phyloP scores from a whole-genome alignment of 169 alveolate genomes.

The Cryptosporidium andersoni region DNA sequence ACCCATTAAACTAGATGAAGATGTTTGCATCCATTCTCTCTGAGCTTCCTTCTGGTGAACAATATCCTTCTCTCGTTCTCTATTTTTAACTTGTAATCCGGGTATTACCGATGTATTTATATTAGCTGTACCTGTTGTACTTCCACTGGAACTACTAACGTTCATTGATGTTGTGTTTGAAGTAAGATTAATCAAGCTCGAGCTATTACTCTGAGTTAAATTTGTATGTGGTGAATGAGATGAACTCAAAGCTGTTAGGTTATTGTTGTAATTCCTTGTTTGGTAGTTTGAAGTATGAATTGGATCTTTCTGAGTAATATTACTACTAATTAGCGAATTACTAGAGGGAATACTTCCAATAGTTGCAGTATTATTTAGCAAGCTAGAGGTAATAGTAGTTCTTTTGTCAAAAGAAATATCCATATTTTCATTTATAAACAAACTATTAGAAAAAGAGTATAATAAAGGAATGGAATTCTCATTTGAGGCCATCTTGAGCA shows the following conservation, averaged over 20 bases:
- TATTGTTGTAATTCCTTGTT: not conserved
- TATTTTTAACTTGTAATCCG: slow-evolving; percentile 28
- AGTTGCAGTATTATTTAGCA: not conserved
- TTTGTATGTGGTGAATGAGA: not conserved
- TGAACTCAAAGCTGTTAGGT: not conserved
- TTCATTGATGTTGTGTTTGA: not conserved
- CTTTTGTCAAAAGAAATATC: not conserved
- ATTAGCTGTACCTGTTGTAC: slow-evolving; percentile 6
- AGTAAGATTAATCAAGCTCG: not conserved
- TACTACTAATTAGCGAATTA: not conserved
- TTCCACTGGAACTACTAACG: slow-evolving; percentile 1
- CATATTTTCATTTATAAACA: not conserved
- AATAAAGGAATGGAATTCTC: slow-evolving; percentile 5
- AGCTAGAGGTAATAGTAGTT: not conserved
- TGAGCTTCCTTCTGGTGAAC: slow-evolving; percentile 70
- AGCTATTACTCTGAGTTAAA: not conserved
- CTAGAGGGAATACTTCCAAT: not conserved
- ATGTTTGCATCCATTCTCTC: slow-evolving; percentile 69
- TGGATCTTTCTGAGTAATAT: not conserved
- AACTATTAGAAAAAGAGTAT: slow-evolving; percentile 14
- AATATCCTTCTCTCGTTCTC: slow-evolving; percentile 58
- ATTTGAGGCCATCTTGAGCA: slow-evolving; percentile 24
- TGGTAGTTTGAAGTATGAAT: not conserved
- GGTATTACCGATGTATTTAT: not conserved
- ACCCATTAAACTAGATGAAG: slow-evolving; percentile 63